phyloP scores from a whole-genome alignment of 352 stramenopile species.

The Phytophthora syringae region DNA sequence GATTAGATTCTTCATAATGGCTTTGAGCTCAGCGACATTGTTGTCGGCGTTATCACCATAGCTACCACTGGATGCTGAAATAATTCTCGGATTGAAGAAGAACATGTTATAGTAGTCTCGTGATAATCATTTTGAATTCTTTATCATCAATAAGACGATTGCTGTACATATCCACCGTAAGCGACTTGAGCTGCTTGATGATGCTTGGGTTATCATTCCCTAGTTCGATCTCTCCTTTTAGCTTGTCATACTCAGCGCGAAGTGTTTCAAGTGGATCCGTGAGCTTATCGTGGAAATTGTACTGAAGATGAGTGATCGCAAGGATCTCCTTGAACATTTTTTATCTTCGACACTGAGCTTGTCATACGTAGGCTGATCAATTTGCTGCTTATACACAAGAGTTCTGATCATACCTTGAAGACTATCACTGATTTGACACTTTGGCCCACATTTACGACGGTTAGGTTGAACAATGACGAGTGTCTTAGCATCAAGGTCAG shows the following conservation, averaged over 20 bases:
- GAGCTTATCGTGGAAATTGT: too few species aligned
- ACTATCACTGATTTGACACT: too few species aligned
- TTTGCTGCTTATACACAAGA: too few species aligned
- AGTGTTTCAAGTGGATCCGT: constrained; percentile 3
- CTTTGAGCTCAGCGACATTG: constrained; percentile 10
- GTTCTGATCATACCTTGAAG: too few species aligned
- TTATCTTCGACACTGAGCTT: too few species aligned
- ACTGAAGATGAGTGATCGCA: too few species aligned
- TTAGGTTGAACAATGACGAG: too few species aligned
- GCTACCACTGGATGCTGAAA: constrained; percentile 11
- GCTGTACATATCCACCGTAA: constrained; percentile 24
- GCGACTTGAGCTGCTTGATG: constrained; percentile 9
- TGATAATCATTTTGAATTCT: constrained; percentile 30
- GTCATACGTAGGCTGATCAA: too few species aligned
- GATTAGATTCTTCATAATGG: constrained; percentile 22
- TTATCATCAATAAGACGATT: constrained; percentile 27
- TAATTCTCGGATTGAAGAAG: constrained; percentile 12
- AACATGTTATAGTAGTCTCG: constrained; percentile 24
- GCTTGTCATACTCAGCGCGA: constrained; percentile 21
- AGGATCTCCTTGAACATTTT: neutral
- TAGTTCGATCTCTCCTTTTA: constrained; percentile 19
- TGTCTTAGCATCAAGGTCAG: too few species aligned
- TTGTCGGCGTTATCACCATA: constrained; percentile 16
- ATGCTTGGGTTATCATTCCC: constrained; percentile 19
- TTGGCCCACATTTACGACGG: too few species aligned